These are phyloP conservation scores for Thielaviopsis ethacetica DNA, from an alignment of 2,329 filamentous ascomycete genomes.

Conservation along the genomic window DNA sequence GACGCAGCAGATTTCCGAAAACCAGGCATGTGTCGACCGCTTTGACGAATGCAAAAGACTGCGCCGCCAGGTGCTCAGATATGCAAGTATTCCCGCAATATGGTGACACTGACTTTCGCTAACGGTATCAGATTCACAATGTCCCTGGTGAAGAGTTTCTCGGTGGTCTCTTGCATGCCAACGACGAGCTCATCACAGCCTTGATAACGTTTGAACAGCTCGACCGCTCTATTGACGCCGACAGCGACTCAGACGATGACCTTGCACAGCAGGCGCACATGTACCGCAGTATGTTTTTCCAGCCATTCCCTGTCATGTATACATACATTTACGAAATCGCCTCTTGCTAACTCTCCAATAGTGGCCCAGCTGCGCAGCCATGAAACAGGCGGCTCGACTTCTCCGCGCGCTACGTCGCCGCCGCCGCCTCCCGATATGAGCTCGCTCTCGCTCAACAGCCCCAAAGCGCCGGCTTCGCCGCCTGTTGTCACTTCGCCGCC, in stretches of 20 bases:
- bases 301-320: constrained; percentile 1
- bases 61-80: constrained; percentile 69
- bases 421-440: constrained; percentile 28
- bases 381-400: constrained; percentile 25
- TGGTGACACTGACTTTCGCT: background rate
- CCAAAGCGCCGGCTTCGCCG: constrained; percentile 24
- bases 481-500: constrained; percentile 18
- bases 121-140: constrained; percentile 54
- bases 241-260: constrained; percentile 55
- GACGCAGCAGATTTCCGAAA: constrained; percentile 71
- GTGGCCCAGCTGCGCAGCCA: constrained; percentile 38
- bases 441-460: constrained; percentile 18
- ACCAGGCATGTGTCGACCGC: constrained; percentile 52
- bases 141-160: constrained; percentile 87
- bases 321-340: background rate
- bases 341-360: constrained; percentile 19
- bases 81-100: constrained; percentile 31
- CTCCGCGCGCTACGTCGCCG: constrained; percentile 25
- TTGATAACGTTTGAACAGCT: constrained; percentile 91
- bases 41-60: constrained; percentile 82
- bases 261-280: constrained; percentile 49
- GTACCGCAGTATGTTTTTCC: constrained; percentile 36
- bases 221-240: constrained; percentile 66
- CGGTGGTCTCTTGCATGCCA: constrained; percentile 77
- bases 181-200: constrained; percentile 86